These are phyloP conservation scores for Marasmius oreades DNA, from an alignment of 1,284 basidiomycete species.

Conservation along the genomic window DNA sequence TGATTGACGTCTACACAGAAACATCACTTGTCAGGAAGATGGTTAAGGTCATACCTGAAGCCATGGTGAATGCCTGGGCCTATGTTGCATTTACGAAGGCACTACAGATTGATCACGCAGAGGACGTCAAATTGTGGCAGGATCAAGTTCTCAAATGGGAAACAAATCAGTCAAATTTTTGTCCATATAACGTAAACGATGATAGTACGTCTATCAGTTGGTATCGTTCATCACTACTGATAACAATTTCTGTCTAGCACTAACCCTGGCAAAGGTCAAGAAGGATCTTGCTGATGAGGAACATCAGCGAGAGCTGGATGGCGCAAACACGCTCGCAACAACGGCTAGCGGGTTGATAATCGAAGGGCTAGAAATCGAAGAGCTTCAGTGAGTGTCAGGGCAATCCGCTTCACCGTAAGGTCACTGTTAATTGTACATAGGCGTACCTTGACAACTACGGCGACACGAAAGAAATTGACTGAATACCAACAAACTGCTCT, in stretches of 20 bases:
- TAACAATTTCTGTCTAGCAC: neutral
- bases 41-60: neutral
- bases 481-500: neutral
- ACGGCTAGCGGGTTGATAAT: neutral
- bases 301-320: neutral
- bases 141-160: neutral
- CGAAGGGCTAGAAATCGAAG: conserved; percentile 7
- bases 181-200: neutral
- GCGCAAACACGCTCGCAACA: neutral
- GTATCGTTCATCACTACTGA: neutral
- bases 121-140: neutral
- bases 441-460: neutral
- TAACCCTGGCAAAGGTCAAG: neutral
- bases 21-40: neutral
- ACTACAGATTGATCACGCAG: neutral
- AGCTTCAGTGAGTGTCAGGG: conserved; percentile 14
- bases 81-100: neutral
- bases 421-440: conserved; percentile 20
- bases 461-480: neutral
- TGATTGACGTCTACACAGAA: neutral
- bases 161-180: neutral
- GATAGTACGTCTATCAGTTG: neutral
- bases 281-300: neutral
- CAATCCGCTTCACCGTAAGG: conserved; percentile 23
- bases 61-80: neutral